phyloP scores from a whole-genome alignment of 2,329 filamentous ascomycete species.

The Aspergillus latus region DNA sequence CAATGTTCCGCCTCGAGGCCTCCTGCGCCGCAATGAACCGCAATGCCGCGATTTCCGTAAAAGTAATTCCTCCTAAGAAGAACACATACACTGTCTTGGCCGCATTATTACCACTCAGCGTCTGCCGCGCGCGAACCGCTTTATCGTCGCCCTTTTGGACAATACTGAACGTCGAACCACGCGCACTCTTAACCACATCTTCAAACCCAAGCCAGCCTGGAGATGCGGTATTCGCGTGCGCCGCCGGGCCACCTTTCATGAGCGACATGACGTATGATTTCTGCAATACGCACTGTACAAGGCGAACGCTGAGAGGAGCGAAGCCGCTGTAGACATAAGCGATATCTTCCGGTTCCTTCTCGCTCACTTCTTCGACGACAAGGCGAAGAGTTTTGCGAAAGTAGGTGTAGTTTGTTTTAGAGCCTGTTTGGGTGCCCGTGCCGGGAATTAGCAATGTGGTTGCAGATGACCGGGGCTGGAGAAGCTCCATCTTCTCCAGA shows the following conservation, averaged over 20 bases:
- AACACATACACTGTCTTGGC: constrained; percentile 93
- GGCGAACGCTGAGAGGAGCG: constrained; percentile 83
- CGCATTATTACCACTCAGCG: constrained; percentile 71
- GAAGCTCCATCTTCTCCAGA: constrained; percentile 84
- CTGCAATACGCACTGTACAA: constrained; percentile 90
- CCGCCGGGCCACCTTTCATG: constrained; percentile 61
- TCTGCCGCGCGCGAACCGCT: constrained; percentile 78
- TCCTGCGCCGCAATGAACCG: constrained; percentile 85
- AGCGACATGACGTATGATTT: constrained; percentile 78
- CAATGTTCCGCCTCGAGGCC: constrained; percentile 75
- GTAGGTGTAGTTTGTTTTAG: constrained; percentile 86
- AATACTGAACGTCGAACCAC: constrained; percentile 87
- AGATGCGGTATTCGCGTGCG: constrained; percentile 57
- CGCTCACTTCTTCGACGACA: constrained; percentile 94
- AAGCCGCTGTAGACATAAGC: constrained; percentile 99
- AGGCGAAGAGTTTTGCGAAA: constrained; percentile 82
- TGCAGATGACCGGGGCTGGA: constrained; percentile 73
- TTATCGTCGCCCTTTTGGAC: constrained; percentile 91
- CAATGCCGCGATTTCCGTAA: constrained; percentile 91
- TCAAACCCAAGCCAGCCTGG: constrained; percentile 94
- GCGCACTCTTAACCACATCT: constrained; percentile 81
- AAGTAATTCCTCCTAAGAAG: constrained; percentile 94
- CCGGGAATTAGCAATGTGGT: constrained; percentile 80
- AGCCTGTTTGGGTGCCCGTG: constrained; percentile 60
- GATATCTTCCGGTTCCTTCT: constrained; percentile 89